Evolutionary conservation across 768 basidiomycete genomes (phyloP).

Genomic region (Podaxis mareebaensis): DNA sequence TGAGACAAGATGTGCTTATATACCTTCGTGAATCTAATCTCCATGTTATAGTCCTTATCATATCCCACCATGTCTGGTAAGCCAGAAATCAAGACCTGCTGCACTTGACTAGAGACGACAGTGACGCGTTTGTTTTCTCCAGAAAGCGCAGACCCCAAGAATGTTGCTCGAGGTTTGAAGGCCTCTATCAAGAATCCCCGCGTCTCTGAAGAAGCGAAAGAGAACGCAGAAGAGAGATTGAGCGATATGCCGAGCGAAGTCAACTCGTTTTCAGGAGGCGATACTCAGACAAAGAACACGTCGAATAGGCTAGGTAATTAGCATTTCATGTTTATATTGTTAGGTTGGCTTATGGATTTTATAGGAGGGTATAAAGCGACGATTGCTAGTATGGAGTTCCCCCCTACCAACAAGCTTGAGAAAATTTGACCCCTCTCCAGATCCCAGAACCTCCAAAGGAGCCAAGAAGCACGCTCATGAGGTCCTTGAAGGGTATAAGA

Average conservation of each 20-base stretch:
- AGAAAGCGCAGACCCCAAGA: conserved; percentile 33
- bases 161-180: conserved; percentile 52
- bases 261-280: conserved; percentile 20
- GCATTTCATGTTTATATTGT: background rate
- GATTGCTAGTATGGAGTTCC: conserved; percentile 9
- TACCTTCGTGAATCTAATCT: background rate
- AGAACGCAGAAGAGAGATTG: conserved; percentile 38
- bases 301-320: conserved; percentile 2
- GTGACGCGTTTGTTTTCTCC: background rate
- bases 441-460: conserved; percentile 8
- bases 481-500: conserved; percentile 7
- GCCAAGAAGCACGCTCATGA: conserved; percentile 15
- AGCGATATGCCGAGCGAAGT: conserved; percentile 31
- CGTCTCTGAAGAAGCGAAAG: conserved; percentile 48
- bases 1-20: background rate
- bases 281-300: conserved; percentile 24
- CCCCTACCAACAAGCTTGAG: background rate
- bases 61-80: conserved; percentile 4
- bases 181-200: conserved; percentile 50
- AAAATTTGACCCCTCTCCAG: background rate
- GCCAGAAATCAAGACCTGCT: background rate
- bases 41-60: background rate
- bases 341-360: background rate
- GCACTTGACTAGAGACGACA: background rate
- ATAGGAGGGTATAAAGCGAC: conserved; percentile 18